Evolutionary conservation across 176 grass and related monocot genomes (phyloP).

Genomic region (Rhynchospora breviuscula): DNA sequence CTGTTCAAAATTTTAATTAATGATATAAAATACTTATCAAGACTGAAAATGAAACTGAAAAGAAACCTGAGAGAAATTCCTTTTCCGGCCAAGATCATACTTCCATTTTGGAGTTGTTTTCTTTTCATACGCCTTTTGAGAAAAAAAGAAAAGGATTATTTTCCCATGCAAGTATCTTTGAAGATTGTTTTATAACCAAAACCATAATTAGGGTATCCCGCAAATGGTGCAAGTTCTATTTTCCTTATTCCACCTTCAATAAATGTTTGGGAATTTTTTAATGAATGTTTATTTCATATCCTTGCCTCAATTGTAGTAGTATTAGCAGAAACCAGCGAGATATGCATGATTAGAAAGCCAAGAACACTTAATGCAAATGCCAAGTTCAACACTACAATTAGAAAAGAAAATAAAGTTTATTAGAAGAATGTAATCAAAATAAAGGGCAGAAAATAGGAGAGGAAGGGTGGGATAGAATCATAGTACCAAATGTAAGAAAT

Average conservation of each 20-base stretch:
- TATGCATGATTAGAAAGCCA: constrained; percentile 95
- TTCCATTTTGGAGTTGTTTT: constrained; percentile 86
- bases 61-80: constrained; percentile 84
- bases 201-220: neutral
- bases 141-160: constrained; percentile 5
- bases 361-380: constrained; percentile 83
- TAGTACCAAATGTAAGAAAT: constrained; percentile 87
- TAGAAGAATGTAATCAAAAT: neutral
- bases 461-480: constrained; percentile 1
- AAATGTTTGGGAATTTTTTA: neutral
- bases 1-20: neutral
- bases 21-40: neutral
- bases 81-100: constrained; percentile 86
- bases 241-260: neutral
- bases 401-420: constrained; percentile 1
- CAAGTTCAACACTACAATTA: constrained; percentile 72
- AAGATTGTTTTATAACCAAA: neutral
- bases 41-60: neutral
- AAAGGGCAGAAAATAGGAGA: neutral
- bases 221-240: neutral
- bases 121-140: constrained; percentile 81
- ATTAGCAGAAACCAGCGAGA: constrained; percentile 79
- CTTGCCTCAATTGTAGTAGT: constrained; percentile 86
- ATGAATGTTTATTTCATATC: neutral
- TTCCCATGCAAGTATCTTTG: neutral